These are phyloP conservation scores for Allium fistulosum DNA, from an alignment of 106 monocot species.

Conservation along the genomic window DNA sequence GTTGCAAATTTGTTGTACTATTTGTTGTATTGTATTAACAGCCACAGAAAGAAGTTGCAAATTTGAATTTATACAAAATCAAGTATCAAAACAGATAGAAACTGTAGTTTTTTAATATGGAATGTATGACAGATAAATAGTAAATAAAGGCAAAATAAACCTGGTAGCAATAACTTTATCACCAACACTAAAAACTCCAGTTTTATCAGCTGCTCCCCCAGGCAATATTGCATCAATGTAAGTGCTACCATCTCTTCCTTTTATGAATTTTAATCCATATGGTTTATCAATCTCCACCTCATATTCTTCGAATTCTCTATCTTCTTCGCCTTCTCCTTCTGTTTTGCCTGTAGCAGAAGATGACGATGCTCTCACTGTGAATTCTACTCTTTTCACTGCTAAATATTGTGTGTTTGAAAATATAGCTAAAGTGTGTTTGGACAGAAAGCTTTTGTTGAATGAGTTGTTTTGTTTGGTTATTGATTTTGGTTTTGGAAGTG, in stretches of 20 bases:
- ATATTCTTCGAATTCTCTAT: conserved; percentile 49
- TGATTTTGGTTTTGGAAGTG: conserved; percentile 24
- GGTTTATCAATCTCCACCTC: conserved; percentile 87
- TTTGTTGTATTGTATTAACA: too few relatives aligned
- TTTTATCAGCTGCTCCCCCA: conserved; percentile 47
- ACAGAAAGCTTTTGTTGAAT: conserved; percentile 4
- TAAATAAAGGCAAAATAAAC: too few relatives aligned
- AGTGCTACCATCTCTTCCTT: conserved; percentile 79
- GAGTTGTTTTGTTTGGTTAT: conserved; percentile 2
- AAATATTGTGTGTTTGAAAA: background rate
- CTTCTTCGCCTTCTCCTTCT: conserved; percentile 33
- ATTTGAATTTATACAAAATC: background rate
- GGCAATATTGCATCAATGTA: conserved; percentile 91
- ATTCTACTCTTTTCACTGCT: background rate
- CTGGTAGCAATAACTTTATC: too few relatives aligned
- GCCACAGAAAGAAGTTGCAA: background rate
- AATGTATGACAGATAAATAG: background rate
- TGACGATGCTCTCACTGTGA: conserved; percentile 31
- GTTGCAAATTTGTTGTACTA: too few relatives aligned
- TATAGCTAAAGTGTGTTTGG: background rate
- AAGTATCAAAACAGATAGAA: background rate
- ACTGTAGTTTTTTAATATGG: background rate
- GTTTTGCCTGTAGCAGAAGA: conserved; percentile 31
- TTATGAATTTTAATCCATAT: conserved; percentile 76
- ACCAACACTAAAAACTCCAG: conserved; percentile 66